These are phyloP conservation scores for Plasmodium coatneyi DNA, from an alignment of 169 alveolate species.

Conservation along the genomic window DNA sequence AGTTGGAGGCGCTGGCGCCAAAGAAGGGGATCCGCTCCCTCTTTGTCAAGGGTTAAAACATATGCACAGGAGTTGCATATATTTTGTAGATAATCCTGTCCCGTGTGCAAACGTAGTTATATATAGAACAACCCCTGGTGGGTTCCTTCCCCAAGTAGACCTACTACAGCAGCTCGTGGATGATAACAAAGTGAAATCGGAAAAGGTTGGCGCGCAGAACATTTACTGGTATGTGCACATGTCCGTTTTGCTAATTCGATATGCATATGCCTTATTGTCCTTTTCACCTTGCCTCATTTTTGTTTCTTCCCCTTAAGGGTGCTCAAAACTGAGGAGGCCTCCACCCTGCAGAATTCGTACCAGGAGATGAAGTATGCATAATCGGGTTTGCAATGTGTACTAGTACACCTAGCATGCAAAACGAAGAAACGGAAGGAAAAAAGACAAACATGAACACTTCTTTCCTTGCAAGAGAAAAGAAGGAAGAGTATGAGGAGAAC, in stretches of 20 bases:
- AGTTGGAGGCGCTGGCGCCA: constrained; percentile 70
- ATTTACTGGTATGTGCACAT: constrained; percentile 69
- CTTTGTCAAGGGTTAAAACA: constrained; percentile 70
- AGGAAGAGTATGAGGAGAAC: constrained; percentile 15
- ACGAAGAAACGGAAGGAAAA: neutral
- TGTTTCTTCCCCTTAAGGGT: constrained; percentile 29
- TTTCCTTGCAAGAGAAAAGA: constrained; percentile 18
- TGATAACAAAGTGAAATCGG: constrained; percentile 74
- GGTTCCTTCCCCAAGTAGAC: constrained; percentile 27
- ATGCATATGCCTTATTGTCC: neutral
- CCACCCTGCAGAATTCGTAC: constrained; percentile 35
- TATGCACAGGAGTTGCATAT: neutral
- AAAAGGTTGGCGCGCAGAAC: constrained; percentile 72
- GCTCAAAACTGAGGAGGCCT: constrained; percentile 74
- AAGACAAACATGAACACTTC: neutral
- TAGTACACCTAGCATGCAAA: neutral
- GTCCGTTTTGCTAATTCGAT: neutral
- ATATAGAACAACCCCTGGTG: neutral
- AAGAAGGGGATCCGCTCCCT: constrained; percentile 74
- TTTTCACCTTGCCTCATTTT: neutral
- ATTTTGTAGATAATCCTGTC: neutral
- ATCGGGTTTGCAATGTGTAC: neutral
- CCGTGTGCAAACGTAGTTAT: neutral
- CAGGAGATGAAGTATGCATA: constrained; percentile 35
- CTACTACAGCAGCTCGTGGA: constrained; percentile 73